A percentile compares a stretch with the other conserved stretches of the same genome.
phyloP scores from a whole-genome alignment of 331 rosid genomes.

The Ulmus americana region DNA sequence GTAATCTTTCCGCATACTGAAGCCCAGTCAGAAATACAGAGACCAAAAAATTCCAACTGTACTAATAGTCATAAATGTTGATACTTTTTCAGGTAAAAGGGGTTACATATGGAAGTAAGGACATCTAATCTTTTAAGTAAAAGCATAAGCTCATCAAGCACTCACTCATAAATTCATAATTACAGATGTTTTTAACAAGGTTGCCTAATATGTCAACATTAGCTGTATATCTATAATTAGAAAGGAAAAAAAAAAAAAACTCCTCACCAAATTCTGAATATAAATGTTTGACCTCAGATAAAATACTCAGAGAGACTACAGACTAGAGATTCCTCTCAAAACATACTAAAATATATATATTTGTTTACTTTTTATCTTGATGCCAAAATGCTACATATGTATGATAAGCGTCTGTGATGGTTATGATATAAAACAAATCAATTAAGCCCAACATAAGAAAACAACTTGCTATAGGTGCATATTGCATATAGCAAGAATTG shows the following conservation, averaged over 20 bases:
- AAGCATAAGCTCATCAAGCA: background rate
- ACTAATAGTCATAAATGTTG: background rate
- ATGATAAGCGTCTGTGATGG: background rate
- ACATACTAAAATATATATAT: too few species aligned
- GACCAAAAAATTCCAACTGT: background rate
- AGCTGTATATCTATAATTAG: background rate
- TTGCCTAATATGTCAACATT: slow-evolving; percentile 5
- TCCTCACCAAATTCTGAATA: slow-evolving; percentile 17
- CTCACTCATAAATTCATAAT: background rate
- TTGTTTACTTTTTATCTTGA: too few species aligned
- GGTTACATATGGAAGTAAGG: background rate
- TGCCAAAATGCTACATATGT: background rate
- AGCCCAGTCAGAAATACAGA: background rate
- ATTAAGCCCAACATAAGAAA: too few species aligned
- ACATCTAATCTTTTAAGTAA: background rate
- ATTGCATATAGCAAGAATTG: too few species aligned
- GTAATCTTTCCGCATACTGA: background rate
- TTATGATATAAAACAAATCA: background rate
- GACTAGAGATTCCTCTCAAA: background rate
- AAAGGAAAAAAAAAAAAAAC: background rate
- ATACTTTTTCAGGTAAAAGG: background rate
- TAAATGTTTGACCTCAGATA: background rate
- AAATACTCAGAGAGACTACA: background rate
- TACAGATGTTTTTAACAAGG: background rate
- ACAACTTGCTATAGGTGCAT: too few species aligned